phyloP scores from a whole-genome alignment of 352 stramenopile genomes.

The Phytopythium aichiense region DNA sequence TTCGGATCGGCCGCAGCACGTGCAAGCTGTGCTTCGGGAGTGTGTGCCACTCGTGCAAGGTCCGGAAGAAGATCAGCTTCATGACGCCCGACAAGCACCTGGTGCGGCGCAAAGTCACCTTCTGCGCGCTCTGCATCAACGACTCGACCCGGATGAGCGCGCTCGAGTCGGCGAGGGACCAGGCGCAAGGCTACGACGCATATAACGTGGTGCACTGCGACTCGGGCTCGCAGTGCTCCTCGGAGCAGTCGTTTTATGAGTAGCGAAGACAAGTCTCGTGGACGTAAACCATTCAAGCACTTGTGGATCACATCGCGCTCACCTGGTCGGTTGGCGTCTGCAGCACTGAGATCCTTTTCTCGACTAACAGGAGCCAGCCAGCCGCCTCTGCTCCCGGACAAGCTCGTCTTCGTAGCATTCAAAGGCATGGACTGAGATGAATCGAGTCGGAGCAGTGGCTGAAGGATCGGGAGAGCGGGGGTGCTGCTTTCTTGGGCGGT shows the following conservation, averaged over 20 bases:
- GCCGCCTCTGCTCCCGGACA: no score
- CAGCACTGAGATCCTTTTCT: no score
- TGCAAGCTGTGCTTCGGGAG: constrained; percentile 28
- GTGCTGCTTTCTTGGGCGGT: neutral
- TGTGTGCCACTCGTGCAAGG: constrained; percentile 29
- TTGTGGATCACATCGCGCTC: neutral
- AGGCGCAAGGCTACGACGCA: constrained; percentile 20
- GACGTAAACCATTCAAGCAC: neutral
- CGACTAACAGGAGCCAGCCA: no score
- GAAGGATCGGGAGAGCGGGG: neutral
- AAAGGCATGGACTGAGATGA: neutral
- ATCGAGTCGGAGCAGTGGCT: neutral
- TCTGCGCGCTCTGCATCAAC: constrained; percentile 23
- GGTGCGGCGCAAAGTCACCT: constrained; percentile 22
- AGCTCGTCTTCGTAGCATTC: no score
- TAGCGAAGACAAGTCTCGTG: neutral
- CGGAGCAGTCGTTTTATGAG: constrained; percentile 11
- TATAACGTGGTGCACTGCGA: constrained; percentile 22
- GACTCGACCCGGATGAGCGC: constrained; percentile 18
- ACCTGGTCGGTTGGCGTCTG: neutral
- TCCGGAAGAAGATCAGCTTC: constrained; percentile 35
- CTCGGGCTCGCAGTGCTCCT: constrained; percentile 23
- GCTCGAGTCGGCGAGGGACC: constrained; percentile 18
- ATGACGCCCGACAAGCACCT: constrained; percentile 22
- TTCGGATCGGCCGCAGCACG: constrained; percentile 9